Conservation (phyloP, 23 red algal species). For the Gracilariopsis chorda region DNA sequence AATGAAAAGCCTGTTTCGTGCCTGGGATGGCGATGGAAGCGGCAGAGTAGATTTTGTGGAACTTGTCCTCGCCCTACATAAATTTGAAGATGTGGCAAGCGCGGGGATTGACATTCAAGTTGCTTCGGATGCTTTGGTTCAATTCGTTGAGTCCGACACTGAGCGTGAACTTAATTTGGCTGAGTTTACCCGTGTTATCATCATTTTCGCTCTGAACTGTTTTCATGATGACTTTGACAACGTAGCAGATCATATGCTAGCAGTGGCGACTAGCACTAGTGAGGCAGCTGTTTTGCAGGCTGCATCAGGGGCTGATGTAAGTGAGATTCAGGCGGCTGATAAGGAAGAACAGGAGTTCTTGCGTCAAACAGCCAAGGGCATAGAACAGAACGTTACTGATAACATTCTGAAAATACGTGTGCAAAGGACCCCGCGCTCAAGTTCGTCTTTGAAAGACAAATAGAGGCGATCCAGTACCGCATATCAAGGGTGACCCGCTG, state of each 20-base stretch:
- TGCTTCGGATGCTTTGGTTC: constrained; percentile 49
- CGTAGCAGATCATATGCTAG: constrained; percentile 62
- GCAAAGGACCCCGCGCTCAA: constrained; percentile 1
- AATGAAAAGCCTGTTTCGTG: constrained; percentile 65
- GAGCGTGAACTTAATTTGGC: constrained; percentile 56
- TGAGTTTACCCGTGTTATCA: constrained; percentile 47
- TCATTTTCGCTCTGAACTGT: constrained; percentile 44
- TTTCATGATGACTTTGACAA: constrained; percentile 44
- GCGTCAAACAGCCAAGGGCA: constrained; percentile 31
- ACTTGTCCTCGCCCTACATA: constrained; percentile 61
- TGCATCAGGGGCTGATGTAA: constrained; percentile 29
- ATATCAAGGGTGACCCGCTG: no score
- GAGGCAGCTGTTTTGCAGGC: constrained; percentile 54
- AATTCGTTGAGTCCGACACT: constrained; percentile 43
- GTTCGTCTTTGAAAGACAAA: no score
- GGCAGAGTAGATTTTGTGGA: constrained; percentile 64
- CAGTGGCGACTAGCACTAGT: constrained; percentile 56
- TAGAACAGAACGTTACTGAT: constrained; percentile 41
- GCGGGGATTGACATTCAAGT: constrained; percentile 61
- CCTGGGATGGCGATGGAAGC: constrained; percentile 66
- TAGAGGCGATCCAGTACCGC: no score
- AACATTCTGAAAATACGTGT: constrained; percentile 44
- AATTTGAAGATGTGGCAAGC: constrained; percentile 56
- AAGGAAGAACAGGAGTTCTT: constrained; percentile 54
- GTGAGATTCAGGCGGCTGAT: constrained; percentile 36